Percentiles rank a stretch among this genome's conserved stretches.
phyloP scores from a whole-genome alignment of 1,284 basidiomycete genomes.

The Melampsora medusae region DNA sequence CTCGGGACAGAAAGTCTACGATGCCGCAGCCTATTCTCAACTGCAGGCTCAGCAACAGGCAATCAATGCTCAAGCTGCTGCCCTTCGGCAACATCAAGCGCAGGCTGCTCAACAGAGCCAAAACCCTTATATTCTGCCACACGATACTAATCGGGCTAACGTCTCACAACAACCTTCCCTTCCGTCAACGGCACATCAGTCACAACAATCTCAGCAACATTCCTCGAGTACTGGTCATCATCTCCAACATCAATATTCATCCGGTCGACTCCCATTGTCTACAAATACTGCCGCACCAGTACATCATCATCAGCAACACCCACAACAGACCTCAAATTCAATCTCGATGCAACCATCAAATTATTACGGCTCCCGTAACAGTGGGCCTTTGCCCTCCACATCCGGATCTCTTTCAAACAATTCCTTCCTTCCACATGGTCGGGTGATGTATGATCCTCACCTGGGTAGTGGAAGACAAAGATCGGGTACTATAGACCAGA shows the following conservation, averaged over 20 bases:
- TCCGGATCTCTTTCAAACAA: slow-evolving; percentile 35
- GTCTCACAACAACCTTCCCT: slow-evolving; percentile 38
- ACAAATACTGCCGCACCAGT: slow-evolving; percentile 16
- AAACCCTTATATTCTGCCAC: slow-evolving; percentile 49
- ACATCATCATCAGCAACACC: slow-evolving; percentile 22
- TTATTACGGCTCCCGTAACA: slow-evolving; percentile 35
- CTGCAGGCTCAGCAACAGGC: slow-evolving; percentile 90
- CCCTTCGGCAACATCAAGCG: slow-evolving; percentile 54
- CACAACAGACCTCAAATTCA: slow-evolving; percentile 3
- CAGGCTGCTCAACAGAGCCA: slow-evolving; percentile 49
- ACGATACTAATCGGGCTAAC: slow-evolving; percentile 33
- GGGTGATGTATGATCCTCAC: slow-evolving; percentile 34
- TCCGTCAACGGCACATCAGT: slow-evolving; percentile 54
- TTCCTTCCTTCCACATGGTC: slow-evolving; percentile 40
- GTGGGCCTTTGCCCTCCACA: slow-evolving; percentile 32
- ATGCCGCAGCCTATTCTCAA: slow-evolving; percentile 90
- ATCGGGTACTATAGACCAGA: slow-evolving; percentile 79
- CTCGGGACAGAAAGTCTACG: slow-evolving; percentile 74
- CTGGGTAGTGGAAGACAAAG: slow-evolving; percentile 58
- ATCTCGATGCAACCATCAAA: slow-evolving; percentile 13
- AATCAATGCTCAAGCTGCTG: slow-evolving; percentile 69
- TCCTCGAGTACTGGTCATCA: slow-evolving; percentile 48
- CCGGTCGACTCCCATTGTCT: slow-evolving; percentile 35
- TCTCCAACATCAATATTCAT: slow-evolving; percentile 47
- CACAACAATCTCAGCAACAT: slow-evolving; percentile 48